Conservation (phyloP, 108 stramenopile genomes). For the Cyclotella choctawhatcheeana region DNA sequence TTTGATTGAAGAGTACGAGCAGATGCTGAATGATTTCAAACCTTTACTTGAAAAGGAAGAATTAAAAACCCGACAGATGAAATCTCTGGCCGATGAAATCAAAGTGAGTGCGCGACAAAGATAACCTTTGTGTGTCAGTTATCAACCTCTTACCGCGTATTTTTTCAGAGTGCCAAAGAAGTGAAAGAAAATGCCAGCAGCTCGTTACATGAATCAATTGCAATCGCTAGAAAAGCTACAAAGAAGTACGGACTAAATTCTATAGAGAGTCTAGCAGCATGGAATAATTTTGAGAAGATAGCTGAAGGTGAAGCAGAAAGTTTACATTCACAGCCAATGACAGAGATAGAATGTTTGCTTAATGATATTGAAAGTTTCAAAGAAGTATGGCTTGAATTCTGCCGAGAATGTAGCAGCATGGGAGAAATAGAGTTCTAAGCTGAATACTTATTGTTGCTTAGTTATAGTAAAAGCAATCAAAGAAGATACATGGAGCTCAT, state of each 20-base stretch:
- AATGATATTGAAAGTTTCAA: conserved; percentile 7
- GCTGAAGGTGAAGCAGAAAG: background rate
- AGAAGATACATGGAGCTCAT: background rate
- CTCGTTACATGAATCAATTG: background rate
- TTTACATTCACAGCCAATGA: background rate
- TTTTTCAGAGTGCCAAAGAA: background rate
- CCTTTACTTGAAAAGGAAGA: background rate
- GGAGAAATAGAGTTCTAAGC: no score
- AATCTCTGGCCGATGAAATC: conserved; percentile 3
- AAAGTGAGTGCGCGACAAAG: background rate
- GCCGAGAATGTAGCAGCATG: background rate
- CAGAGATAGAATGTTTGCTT: conserved; percentile 14
- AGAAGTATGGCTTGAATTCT: background rate
- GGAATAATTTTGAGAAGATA: conserved; percentile 10
- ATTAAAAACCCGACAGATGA: background rate
- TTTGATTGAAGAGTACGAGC: background rate
- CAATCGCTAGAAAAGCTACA: conserved; percentile 9
- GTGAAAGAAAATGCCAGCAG: background rate
- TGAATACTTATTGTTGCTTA: background rate
- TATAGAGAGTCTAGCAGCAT: conserved; percentile 3
- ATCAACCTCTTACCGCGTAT: background rate
- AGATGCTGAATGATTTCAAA: background rate
- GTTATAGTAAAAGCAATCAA: background rate
- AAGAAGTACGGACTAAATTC: conserved; percentile 9
- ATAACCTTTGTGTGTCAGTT: background rate